Evolutionary conservation across 371 early-diverging fungal species (phyloP), one percentile per base, ranked within the genome.

Genomic region (Saksenaea oblongispora): DNA sequence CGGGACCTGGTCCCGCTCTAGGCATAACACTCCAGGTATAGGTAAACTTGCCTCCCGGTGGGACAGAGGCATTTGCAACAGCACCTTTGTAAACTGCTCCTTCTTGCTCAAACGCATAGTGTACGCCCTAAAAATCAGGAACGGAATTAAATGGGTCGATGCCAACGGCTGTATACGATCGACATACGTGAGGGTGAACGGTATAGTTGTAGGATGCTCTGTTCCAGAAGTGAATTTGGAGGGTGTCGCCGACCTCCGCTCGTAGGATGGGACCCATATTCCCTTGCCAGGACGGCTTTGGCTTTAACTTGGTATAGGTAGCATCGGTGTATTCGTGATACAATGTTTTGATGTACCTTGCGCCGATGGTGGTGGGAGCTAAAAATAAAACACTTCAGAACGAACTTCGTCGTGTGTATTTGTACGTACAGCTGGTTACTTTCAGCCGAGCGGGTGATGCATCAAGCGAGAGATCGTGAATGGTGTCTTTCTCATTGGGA

Each of bases 51-150:
- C 68, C 71, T 27, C 77, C 77, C 3, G 84, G 81, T 0, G 34
- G 47, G 15, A 85, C 67, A 34, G 54, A 65, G 1, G 72, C 58
- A 8, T 63, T 61, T 28, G 66, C 72, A 26, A 63, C 62, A 0
- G 78, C 62, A 54, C 64, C 77, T 58, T 79, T 75, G 56, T 77
- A 82, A 2, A 79, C 61, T 17, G 82, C 82, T 1, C 82, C 83
- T 75, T 82, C 83, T 70, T 74, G 78, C 34, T 83, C 81, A 61
- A 83, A 76, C 22, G 70, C 74, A 59, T 80, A 80, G 24, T 75
- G 72, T 2, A 82, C 68, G 31, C 83, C 80, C 80, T 82, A 59
- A 59, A 11, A 26, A 54, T n/a, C 18, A 27, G 9, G 56, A 36
- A 34, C 28, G 28, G 54, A 11, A 37, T n/a, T n/a, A n/a, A n/a